These are phyloP conservation scores for Euryodendron excelsum DNA, from an alignment of 148 eudicot genomes.

Conservation along the genomic window DNA sequence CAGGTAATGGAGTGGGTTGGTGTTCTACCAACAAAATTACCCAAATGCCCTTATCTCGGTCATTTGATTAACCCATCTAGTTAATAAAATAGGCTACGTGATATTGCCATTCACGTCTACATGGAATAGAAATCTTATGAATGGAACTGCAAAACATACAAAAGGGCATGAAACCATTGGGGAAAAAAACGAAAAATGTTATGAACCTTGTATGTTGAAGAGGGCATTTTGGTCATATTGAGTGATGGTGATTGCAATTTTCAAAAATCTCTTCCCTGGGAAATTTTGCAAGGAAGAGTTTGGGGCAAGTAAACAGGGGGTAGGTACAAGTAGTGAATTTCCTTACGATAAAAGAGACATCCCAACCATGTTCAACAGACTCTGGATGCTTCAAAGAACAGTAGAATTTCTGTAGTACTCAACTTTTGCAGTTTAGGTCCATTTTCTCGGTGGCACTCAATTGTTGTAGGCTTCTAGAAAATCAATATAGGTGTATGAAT, in stretches of 20 bases:
- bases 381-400: constrained; percentile 16
- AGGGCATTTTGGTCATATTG: constrained; percentile 17
- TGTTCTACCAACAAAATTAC: constrained; percentile 2
- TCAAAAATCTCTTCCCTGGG: neutral
- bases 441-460: neutral
- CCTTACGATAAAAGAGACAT: constrained; percentile 17
- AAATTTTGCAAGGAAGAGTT: constrained; percentile 19
- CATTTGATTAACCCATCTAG: neutral
- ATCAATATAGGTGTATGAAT: too few relatives aligned
- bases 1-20: neutral
- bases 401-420: neutral
- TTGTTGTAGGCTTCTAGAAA: too few relatives aligned
- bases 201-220: neutral
- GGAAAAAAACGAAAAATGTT: too few relatives aligned
- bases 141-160: neutral
- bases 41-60: neutral
- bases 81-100: neutral
- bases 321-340: constrained; percentile 17
- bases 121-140: neutral
- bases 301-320: constrained; percentile 8
- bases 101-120: neutral
- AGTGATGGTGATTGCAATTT: neutral
- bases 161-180: neutral
- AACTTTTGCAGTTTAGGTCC: neutral
- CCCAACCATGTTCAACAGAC: neutral